Conservation (phyloP, 305 asterid species). For the Striga hermonthica region DNA sequence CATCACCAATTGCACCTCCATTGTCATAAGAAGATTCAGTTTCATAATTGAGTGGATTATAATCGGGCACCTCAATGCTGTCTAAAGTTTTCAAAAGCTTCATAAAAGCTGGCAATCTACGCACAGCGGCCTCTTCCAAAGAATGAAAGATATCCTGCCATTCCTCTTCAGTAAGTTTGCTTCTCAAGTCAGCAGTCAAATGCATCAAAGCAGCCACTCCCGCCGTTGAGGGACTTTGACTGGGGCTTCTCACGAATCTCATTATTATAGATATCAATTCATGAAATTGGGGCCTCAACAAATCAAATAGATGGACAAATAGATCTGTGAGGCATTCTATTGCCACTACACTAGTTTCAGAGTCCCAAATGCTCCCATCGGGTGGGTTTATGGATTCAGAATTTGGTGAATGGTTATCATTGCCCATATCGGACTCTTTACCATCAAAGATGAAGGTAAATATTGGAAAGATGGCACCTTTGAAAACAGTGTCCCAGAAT, state of each 20-base stretch:
- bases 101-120: constrained; percentile 55
- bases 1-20: constrained; percentile 41
- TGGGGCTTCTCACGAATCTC: constrained; percentile 62
- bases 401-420: constrained; percentile 39
- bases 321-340: constrained; percentile 72
- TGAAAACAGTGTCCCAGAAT: constrained; percentile 74
- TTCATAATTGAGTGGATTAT: constrained; percentile 43
- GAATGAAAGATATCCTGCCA: constrained; percentile 69
- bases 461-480: constrained; percentile 70
- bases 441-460: constrained; percentile 54
- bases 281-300: constrained; percentile 66
- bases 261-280: constrained; percentile 68
- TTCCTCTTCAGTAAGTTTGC: constrained; percentile 65
- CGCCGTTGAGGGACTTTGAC: constrained; percentile 78
- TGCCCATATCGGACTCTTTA: constrained; percentile 46
- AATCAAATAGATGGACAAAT: constrained; percentile 65
- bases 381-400: constrained; percentile 45
- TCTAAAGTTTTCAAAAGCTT: constrained; percentile 78
- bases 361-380: constrained; percentile 74
- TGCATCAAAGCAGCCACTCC: constrained; percentile 87
- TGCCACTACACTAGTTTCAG: constrained; percentile 74
- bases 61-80: constrained; percentile 54
- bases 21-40: constrained; percentile 48
- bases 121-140: constrained; percentile 63
- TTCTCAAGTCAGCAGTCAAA: constrained; percentile 62